phyloP scores from a whole-genome alignment of 2,329 filamentous ascomycete species.

The Triangularia verruculosa region DNA sequence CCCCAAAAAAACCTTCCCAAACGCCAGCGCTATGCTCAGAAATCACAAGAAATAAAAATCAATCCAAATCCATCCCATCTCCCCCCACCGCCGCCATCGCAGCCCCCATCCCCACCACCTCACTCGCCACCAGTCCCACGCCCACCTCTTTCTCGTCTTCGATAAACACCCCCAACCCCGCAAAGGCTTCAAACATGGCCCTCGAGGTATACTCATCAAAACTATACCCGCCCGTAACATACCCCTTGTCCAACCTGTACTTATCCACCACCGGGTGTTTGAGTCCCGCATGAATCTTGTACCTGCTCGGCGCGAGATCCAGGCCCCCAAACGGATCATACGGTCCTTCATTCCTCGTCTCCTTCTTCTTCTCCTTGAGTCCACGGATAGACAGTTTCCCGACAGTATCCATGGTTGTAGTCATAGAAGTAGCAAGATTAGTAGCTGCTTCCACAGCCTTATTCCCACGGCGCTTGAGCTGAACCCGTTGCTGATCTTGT shows the following conservation, averaged over 20 bases:
- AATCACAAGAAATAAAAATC: too few relatives aligned
- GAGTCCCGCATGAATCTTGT: constrained; percentile 65
- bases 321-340: constrained; percentile 89
- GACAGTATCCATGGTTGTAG: constrained; percentile 29
- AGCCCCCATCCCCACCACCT: constrained; percentile 36
- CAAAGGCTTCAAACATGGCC: constrained; percentile 84
- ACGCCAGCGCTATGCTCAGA: too few relatives aligned
- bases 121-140: constrained; percentile 33
- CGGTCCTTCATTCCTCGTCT: constrained; percentile 55
- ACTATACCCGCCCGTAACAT: constrained; percentile 78
- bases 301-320: constrained; percentile 65
- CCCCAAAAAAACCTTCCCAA: too few relatives aligned
- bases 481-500: constrained; percentile 57
- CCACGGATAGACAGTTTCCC: constrained; percentile 68
- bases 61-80: constrained; percentile 48
- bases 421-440: constrained; percentile 28
- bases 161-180: constrained; percentile 82
- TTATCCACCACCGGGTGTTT: constrained; percentile 53
- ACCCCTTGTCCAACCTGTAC: constrained; percentile 61
- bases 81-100: constrained; percentile 30
- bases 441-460: constrained; percentile 33
- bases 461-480: constrained; percentile 68
- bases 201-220: constrained; percentile 77
- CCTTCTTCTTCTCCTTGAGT: constrained; percentile 61
- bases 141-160: constrained; percentile 65